phyloP scores from a whole-genome alignment of 495 filamentous ascomycete genomes.

The Tuber brumale region DNA sequence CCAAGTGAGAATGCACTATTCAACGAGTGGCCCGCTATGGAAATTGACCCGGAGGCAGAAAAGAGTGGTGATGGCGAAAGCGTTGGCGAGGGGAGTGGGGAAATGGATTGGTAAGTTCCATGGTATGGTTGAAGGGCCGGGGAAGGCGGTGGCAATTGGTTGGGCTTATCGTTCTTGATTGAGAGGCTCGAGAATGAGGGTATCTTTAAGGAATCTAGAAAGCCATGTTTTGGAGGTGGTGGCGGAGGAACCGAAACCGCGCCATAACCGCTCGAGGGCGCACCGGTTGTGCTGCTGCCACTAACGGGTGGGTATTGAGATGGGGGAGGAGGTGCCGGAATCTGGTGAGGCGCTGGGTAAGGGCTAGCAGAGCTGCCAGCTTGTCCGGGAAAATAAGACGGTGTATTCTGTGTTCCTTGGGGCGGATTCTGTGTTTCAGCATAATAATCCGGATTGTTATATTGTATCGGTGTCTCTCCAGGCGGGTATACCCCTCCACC shows the following conservation, averaged over 20 bases:
- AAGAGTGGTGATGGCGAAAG: constrained; percentile 36
- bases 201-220: constrained; percentile 16
- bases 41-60: constrained; percentile 24
- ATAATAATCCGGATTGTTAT: constrained; percentile 39
- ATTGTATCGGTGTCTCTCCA: constrained; percentile 33
- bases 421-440: constrained; percentile 15
- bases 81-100: constrained; percentile 50
- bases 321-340: constrained; percentile 21
- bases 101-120: constrained; percentile 91
- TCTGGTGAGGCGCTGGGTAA: constrained; percentile 19
- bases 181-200: constrained; percentile 27
- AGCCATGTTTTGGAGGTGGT: constrained; percentile 7
- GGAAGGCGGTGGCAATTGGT: constrained; percentile 51
- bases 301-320: constrained; percentile 22
- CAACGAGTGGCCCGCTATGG: constrained; percentile 16
- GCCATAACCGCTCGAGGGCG: background rate
- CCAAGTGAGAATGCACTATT: constrained; percentile 31
- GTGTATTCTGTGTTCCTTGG: background rate
- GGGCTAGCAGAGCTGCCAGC: constrained; percentile 10
- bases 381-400: background rate
- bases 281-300: constrained; percentile 11
- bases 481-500: constrained; percentile 35
- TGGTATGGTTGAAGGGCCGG: constrained; percentile 88
- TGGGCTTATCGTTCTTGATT: constrained; percentile 18
- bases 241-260: constrained; percentile 14